Evolutionary conservation across 768 basidiomycete species (phyloP), one percentile per base, ranked within the genome.

Genomic region (Boletus rufocinnamomeus): DNA sequence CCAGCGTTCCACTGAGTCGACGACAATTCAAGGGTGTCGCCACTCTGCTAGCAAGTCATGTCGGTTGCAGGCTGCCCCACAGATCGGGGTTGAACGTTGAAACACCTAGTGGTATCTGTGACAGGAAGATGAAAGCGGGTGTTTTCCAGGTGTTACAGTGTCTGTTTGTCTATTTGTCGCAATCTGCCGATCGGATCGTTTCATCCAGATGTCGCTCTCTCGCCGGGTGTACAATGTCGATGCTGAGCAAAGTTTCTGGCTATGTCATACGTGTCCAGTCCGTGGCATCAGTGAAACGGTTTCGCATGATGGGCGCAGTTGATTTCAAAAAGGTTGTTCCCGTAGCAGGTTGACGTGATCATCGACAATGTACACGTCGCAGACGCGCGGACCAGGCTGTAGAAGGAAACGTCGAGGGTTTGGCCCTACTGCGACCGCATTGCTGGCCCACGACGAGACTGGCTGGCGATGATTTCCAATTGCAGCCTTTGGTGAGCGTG

Each of bases 351-450:
- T 54, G 48, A 54, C 48, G 27, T 55, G 49, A 28, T 28, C n/a
- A n/a, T n/a, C n/a, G 52, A 55, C 52, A 56, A 56, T 55, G 55
- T n/a, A 43, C 56, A 35, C 14, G 56, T 56, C 52, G 54, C 17
- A 37, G 35, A 48, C 21, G 41, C n/a, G 21, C 21, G 41, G 5
- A 21, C 40, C 5, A 11, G n/a, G 41, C 41, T 21, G 41, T 13
- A 21, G 41, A 41, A 41, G 41, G 41, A 6, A 21, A 41, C n/a
- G n/a, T 41, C 41, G 41, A 41, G 41, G 35, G 35, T 35, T 35
- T 35, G 35, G 35, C 35, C 41, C 41, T 21, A 21, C 21, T 43
- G n/a, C 21, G 41, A 23, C 41, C 41, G 41, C 41, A 13, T 43
- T 43, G 41, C 11, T 11, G n/a, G 11, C 11, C n/a, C 41, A 43